These are phyloP conservation scores for Fonsecaea multimorphosa DNA, from an alignment of 2,329 filamentous ascomycete genomes.

Conservation along the genomic window DNA sequence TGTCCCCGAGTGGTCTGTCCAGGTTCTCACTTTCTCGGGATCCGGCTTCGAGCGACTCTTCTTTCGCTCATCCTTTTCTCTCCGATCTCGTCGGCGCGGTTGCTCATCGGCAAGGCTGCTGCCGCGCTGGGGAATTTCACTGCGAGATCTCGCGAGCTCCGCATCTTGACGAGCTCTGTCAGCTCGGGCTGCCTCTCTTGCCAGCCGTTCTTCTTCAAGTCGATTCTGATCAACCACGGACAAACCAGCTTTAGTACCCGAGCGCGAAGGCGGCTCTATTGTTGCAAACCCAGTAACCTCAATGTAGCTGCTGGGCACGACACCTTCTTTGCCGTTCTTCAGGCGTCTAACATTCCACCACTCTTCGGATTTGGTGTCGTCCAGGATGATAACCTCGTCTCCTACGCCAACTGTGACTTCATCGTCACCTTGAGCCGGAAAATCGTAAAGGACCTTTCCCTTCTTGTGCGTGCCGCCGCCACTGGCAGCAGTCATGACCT, in stretches of 20 bases:
- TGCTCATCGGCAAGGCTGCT: slow-evolving; percentile 74
- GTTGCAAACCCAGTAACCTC: slow-evolving; percentile 76
- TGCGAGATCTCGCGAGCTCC: slow-evolving; percentile 45
- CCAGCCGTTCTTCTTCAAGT: slow-evolving; percentile 80
- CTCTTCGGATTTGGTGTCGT: slow-evolving; percentile 91
- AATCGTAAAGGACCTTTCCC: slow-evolving; percentile 89
- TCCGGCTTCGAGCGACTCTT: slow-evolving; percentile 75
- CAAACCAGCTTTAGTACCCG: slow-evolving; percentile 64
- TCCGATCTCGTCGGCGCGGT: slow-evolving; percentile 74
- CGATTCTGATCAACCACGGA: slow-evolving; percentile 78
- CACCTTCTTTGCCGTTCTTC: slow-evolving; percentile 92
- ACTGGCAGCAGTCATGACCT: slow-evolving; percentile 81
- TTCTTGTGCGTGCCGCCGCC: slow-evolving; percentile 72
- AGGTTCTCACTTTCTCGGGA: slow-evolving; percentile 79
- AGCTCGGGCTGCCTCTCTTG: slow-evolving; percentile 76
- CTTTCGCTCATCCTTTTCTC: slow-evolving; percentile 56
- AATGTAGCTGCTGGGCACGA: slow-evolving; percentile 95
- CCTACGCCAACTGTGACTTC: slow-evolving; percentile 90
- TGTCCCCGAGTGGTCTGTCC: slow-evolving; percentile 93
- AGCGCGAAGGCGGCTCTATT: slow-evolving; percentile 56
- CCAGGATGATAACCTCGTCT: slow-evolving; percentile 88
- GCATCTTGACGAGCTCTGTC: slow-evolving; percentile 61
- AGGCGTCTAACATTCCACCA: slow-evolving; percentile 96
- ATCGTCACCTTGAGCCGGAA: slow-evolving; percentile 94
- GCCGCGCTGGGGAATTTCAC: slow-evolving; percentile 74